Evolutionary conservation across 1,284 basidiomycete genomes (phyloP).

Genomic region (Apiotrichum mycotoxinovorans): DNA sequence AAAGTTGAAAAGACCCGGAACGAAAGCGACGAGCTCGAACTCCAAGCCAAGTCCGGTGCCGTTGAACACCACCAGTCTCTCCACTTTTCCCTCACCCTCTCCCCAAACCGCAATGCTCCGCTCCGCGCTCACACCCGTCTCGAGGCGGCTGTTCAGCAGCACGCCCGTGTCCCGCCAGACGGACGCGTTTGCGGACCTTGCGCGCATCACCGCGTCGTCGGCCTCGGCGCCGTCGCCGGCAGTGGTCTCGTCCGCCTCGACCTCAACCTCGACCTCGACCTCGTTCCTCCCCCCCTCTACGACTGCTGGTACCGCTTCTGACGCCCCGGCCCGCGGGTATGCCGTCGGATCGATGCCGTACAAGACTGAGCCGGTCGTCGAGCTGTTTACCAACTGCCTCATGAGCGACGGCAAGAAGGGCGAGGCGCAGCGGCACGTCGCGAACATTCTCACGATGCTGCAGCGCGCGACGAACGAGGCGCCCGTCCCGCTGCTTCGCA

Average conservation of each 20-base stretch:
- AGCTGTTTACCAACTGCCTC: slow-evolving; percentile 64
- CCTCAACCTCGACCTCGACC: slow-evolving; percentile 6
- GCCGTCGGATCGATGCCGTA: slow-evolving; percentile 57
- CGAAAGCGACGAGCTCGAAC: not conserved
- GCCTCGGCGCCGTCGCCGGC: not conserved
- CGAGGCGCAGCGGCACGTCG: slow-evolving; percentile 59
- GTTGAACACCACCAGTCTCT: not conserved
- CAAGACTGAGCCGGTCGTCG: slow-evolving; percentile 68
- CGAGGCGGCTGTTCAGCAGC: slow-evolving; percentile 10
- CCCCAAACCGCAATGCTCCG: slow-evolving; percentile 8
- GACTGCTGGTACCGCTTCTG: not conserved
- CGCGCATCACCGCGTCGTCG: slow-evolving; percentile 9
- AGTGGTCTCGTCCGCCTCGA: not conserved
- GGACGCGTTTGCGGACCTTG: slow-evolving; percentile 19
- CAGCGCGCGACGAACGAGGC: slow-evolving; percentile 69
- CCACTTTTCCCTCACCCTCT: too few relatives aligned
- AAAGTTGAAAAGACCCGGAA: not conserved
- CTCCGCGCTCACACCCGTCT: not conserved
- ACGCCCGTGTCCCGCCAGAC: not conserved
- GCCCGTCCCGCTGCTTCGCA: slow-evolving; percentile 70
- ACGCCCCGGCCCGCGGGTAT: slow-evolving; percentile 30
- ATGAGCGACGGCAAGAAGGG: slow-evolving; percentile 67
- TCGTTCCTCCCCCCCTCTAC: slow-evolving; percentile 1
- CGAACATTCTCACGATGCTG: slow-evolving; percentile 56
- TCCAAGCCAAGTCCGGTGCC: not conserved